Base-by-base conservation (phyloP, 2,329 filamentous ascomycete genomes). In the Monosporascus sp. region DNA sequence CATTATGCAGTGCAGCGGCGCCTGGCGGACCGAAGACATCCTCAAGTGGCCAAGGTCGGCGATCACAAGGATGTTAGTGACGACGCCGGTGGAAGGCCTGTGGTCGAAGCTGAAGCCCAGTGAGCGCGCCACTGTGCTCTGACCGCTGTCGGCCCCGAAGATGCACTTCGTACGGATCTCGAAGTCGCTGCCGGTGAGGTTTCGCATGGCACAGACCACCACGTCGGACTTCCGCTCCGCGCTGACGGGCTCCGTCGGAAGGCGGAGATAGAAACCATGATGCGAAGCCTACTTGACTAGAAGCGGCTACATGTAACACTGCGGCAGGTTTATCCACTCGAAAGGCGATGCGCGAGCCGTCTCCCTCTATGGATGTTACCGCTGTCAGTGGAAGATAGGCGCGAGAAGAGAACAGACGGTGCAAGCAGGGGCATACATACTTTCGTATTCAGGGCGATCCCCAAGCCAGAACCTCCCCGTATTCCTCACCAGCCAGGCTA, bases 81-180 rank as follows among this genome's bases (percentile, higher is more conserved):
- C 74, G 5, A 70, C 40, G 0, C 73, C 73, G 24, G 67, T 63
- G 0, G 67, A 65, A 0, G 69, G 69, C 55, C 68, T 65, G 48
- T 60, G 60, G 17, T 61, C 52, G 22, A 76, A 63, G 0, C 72
- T 71, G 19, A 76, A 61, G 3, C 56, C 63, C 5, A 76, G 62
- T 58, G 70, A 63, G 24, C 63, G 60, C 5, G 73, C 66, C 4
- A 77, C 68, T 48, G 67, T 66, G 54, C 72, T 75, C 9, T 67
- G 66, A 0, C 70, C 71, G 3, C 74, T 83, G 62, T 86, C 83
- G 45, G 77, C 80, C 3, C 83, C 83, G 56, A 85, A 83, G 7
- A 86, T 68, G 56, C 81, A 86, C 51, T 76, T 77, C 0, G 80
- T 76, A 8, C 71, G 69, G 40, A 63, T 22, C 8, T 56, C 27